Base-by-base conservation (phyloP, 2,329 filamentous ascomycete species). In the Sporothrix brunneoviolacea region DNA sequence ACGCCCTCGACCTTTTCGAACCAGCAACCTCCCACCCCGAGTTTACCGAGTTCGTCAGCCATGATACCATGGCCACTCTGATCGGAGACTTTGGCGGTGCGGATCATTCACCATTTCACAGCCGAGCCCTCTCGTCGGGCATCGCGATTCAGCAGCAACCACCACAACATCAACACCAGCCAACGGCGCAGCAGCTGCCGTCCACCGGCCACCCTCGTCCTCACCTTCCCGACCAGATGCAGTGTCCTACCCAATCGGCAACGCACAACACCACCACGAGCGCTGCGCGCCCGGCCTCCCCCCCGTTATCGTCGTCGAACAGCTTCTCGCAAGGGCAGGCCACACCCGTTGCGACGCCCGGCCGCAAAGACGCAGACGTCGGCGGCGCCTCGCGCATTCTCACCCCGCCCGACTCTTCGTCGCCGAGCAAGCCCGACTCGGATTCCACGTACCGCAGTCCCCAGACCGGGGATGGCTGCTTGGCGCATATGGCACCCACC, bases 21-120 rank as follows among this genome's bases (percentile, higher is more conserved):
- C 15, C 33, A 28, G 32, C 15, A 49, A 51, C 47, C 8, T 15
- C 39, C n/a, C 35, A 12, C 24, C 13, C 27, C 30, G 10, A n/a
- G 22, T 33, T 24, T 21, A 21, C 35, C 45, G 24, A 18, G 12
- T 21, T 13, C 7, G 21, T 16, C n/a, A 28, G 53, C 27, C 30
- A 54, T 54, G 63, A 71, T 72, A 75, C 67, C 70, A 83, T 84
- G 80, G 80, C 79, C 63, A 74, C 79, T 68, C 67, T 83, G 68
- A 76, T 83, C 60, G 77, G 78, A 67, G 88, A 91, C 73, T 83
- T 54, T 45, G 41, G 83, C 72, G 81, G 83, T 70, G 79, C 86
- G 68, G 83, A 88, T 70, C 75, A 83, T 60, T 76, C 80, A 61
- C 79, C 82, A 70, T 84, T 85, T 69, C 80, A 82, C 73, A 47